Conservation (phyloP, 768 basidiomycete genomes). For the Hortiboletus campestris region DNA sequence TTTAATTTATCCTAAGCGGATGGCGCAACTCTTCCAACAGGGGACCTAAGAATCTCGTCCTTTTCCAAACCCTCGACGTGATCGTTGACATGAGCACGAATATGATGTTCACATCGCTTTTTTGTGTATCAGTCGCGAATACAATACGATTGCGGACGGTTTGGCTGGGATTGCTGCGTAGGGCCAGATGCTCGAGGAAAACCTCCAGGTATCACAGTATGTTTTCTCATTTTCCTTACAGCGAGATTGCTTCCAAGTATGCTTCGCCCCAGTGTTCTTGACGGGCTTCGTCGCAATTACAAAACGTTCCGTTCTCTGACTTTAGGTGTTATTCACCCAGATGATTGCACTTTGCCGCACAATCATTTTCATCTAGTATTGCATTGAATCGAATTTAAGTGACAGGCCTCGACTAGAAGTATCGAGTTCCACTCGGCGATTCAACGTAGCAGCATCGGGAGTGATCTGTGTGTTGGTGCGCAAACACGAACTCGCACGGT, state of each 20-base stretch:
- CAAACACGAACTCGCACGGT: too few relatives aligned
- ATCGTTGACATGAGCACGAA: not conserved
- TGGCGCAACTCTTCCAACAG: not conserved
- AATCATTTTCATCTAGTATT: not conserved
- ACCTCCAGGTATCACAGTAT: not conserved
- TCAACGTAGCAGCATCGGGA: too few relatives aligned
- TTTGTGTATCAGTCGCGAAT: not conserved
- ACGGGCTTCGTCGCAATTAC: not conserved
- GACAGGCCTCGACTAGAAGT: not conserved
- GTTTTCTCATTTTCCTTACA: not conserved
- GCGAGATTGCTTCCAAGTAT: not conserved
- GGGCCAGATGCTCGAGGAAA: not conserved
- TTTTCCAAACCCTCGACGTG: slow-evolving; percentile 1
- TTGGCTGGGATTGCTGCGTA: not conserved
- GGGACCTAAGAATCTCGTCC: slow-evolving; percentile 3
- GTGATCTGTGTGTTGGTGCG: too few relatives aligned
- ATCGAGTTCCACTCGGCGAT: too few relatives aligned
- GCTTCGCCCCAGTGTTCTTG: not conserved
- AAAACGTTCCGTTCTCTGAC: not conserved
- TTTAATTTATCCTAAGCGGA: not conserved
- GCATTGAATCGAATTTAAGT: not conserved
- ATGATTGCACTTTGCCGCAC: not conserved
- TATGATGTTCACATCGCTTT: not conserved
- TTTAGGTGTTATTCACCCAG: not conserved
- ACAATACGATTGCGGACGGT: not conserved